Evolutionary conservation across 352 stramenopile genomes (phyloP), one percentile per base, ranked within the genome.

Genomic region (Phytophthora cryptogea): DNA sequence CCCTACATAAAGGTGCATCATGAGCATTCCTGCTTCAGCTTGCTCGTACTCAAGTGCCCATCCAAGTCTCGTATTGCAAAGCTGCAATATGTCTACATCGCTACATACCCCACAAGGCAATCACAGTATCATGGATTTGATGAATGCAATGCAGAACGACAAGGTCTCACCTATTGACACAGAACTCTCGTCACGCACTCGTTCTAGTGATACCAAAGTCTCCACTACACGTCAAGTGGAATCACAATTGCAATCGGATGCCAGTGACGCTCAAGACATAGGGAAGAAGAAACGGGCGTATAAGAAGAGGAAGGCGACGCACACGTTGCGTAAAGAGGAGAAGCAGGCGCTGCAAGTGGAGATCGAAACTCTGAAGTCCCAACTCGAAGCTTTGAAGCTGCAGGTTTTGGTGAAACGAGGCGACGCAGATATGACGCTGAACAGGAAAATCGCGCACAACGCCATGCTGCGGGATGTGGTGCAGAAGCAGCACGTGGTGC

Each of bases 311-410:
- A 63, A 66, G 41, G 40, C 63, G 4, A 75, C 62, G 20, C 54
- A 63, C 41, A 60, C 53, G 2, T 10, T 69, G 26, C 67, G 67
- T 1, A 71, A 75, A 39, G 58, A 61, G 48, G 57, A 72, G 35
- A 68, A 66, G n/a, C 5, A 47, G 35, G 54, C 58, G 11, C 48
- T 75, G 23, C 35, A 57, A 42, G 32, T 8, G 23, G 52, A 66
- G 49, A 52, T 72, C 17, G 4, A 41, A 9, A 14, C 30, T 11
- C 41, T 75, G 32, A 10, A 71, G 13, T 16, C 26, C 5, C 60
- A 68, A 37, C 47, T 79, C 26, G 44, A 76, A 32, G 43, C 30
- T 14, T 57, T 76, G 31, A 65, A 72, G 36, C 30, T 68, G 20
- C 52, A 67, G 26, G 16, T 11, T 11, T 30, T 66, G 11, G 30